Evolutionary conservation across 345 rosid species (phyloP), one percentile per base, ranked within the genome.

Genomic region (Reutealis trisperma): DNA sequence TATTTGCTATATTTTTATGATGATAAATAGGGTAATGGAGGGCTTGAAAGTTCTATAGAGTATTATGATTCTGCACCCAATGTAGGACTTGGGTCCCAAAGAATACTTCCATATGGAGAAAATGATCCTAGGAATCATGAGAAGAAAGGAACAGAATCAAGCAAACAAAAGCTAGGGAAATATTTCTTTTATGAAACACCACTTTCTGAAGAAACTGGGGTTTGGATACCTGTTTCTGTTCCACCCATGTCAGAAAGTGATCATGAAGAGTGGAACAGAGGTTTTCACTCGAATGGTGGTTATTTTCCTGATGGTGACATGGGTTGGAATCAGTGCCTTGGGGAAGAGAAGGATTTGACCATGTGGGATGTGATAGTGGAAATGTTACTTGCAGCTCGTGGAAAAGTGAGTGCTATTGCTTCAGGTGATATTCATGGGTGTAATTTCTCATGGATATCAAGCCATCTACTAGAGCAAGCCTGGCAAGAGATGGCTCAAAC

Each of bases 401-500:
- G 98, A 61, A 95, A 95, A 92, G 92, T 93, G 30, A 83, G 63
- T 67, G 88, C 96, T 69, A 81, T 95, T 37, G 75, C 97, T 69
- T 84, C 95, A 0, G 92, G 98, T 1, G 90, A 93, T 77, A 66
- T 92, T 32, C 82, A 77, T 74, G 60, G 84, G 77, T 77, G 78
- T 63, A 88, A 84, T 15, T 75, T 95, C 70, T 82, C 94, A 0
- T 89, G 94, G 91, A 51, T 92, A 61, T 88, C 99, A 0, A 81
- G 86, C 24, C 85, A 88, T 88, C 47, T 95, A 54, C 88, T 93
- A 18, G 99, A 95, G 86, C 93, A 89, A 86, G 96, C 99, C 80
- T 95, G 99, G 99, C 86, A 90, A 83, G 98, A 95, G 79, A 93
- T 95, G 94, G 93, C 98, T 78, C 96, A 87, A 63, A 92, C 97